Conservation (phyloP, 2,329 filamentous ascomycete genomes). For the Dothideomycetes sp. region DNA sequence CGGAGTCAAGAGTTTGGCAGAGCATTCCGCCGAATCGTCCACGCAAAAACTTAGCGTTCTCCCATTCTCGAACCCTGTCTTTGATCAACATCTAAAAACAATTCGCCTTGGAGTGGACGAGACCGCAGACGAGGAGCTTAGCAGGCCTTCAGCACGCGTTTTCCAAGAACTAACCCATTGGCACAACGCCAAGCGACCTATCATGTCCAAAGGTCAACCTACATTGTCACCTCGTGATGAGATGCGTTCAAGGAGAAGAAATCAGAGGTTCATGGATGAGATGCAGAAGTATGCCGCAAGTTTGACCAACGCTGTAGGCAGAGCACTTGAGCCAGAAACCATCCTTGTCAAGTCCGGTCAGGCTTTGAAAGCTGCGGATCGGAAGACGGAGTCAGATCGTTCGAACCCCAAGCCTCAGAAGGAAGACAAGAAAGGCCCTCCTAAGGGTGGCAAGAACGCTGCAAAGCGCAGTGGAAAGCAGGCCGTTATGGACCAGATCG, state of each 20-base stretch:
- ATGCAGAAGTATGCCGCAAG: slow-evolving; percentile 61
- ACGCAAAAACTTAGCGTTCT: slow-evolving; percentile 26
- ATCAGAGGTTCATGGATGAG: slow-evolving; percentile 59
- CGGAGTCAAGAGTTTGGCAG: neutral
- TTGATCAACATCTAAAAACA: slow-evolving; percentile 39
- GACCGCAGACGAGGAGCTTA: slow-evolving; percentile 25
- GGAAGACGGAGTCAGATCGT: slow-evolving; percentile 1
- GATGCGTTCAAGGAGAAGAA: slow-evolving; percentile 37
- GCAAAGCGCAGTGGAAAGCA: slow-evolving; percentile 33
- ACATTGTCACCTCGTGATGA: slow-evolving; percentile 23
- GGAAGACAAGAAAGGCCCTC: slow-evolving; percentile 19
- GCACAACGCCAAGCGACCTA: slow-evolving; percentile 50
- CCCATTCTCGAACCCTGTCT: slow-evolving; percentile 39
- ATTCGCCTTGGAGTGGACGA: slow-evolving; percentile 33
- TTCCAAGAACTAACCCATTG: slow-evolving; percentile 48
- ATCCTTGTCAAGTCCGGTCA: slow-evolving; percentile 26
- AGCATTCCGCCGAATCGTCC: neutral
- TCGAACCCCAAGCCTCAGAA: slow-evolving; percentile 15
- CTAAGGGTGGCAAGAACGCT: slow-evolving; percentile 27
- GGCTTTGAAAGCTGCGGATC: slow-evolving; percentile 14
- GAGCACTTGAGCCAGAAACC: slow-evolving; percentile 53
- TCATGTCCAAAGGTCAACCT: slow-evolving; percentile 34
- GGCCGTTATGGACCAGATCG: slow-evolving; percentile 35
- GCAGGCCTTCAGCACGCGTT: slow-evolving; percentile 30
- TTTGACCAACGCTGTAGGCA: slow-evolving; percentile 56